Base-by-base conservation (phyloP, 2,329 filamentous ascomycete genomes). In the Penicillium nordicum region DNA sequence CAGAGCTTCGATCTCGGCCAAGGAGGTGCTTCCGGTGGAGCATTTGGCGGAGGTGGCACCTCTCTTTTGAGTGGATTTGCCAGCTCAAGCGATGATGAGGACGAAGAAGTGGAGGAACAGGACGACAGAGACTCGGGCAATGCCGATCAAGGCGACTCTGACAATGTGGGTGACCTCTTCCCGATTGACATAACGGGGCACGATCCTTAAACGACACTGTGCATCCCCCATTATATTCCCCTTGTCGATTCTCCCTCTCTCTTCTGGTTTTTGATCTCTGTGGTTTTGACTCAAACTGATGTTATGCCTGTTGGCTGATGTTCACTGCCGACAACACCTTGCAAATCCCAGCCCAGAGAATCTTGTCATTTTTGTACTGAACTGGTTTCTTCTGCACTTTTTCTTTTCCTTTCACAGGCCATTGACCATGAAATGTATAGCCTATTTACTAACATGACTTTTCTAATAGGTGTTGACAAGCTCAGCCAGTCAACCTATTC, bases 31-130 rank as follows among this genome's bases (percentile, higher is more conserved):
- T 87, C 87, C 49, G 86, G 88, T 50, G 87, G 88, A 1, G 83
- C 84, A 14, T 93, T 92, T 72, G 85, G 86, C 41, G 87, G 86
- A 40, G 88, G 88, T 49, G 68, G 68, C 49, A 70, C 66, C 50
- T 88, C 89, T 30, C 79, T 96, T 58, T 84, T 94, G 29, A 93
- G 90, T 69, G 92, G 92, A 50, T 97, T 97, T 75, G 92, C 91
- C 69, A 96, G 92, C 76, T 94, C 90, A 47, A 96, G 92, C 68
- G 92, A 96, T 69, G 93, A 97, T 74, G 94, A 97, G 63, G 94
- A 97, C 62, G 93, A 97, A 66, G 93, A 97, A 61, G 89, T 91
- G 76, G 90, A 96, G 57, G 74, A 77, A 36, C 71, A 73, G 36
- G 72, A 93, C 63, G 88, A 90, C 65, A 67, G 65, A 63, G 67